Conservation (phyloP, 805 yeast genomes). For the Ogataea paradorogensis region DNA sequence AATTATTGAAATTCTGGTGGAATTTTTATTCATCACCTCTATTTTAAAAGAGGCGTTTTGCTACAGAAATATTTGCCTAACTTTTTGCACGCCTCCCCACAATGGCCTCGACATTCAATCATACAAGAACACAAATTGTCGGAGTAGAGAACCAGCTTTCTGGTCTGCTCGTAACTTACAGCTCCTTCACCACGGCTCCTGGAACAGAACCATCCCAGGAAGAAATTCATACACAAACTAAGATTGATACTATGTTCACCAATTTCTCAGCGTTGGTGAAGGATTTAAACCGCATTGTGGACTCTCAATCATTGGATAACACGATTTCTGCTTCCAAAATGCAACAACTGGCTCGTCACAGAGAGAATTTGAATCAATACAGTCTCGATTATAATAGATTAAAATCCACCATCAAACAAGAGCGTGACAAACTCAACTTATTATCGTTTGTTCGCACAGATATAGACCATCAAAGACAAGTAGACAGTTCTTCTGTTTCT, state of each 20-base stretch:
- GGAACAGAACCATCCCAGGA: conserved; percentile 46
- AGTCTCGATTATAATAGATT: conserved; percentile 60
- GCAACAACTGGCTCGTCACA: conserved; percentile 81
- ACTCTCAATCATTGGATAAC: conserved; percentile 35
- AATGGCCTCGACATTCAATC: conserved; percentile 50
- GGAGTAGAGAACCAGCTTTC: conserved; percentile 70
- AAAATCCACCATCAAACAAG: conserved; percentile 44
- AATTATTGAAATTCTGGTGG: conserved; percentile 30
- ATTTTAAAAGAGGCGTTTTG: conserved; percentile 1
- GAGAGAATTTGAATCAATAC: conserved; percentile 72
- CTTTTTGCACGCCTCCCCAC: conserved; percentile 3
- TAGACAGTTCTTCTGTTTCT: conserved; percentile 24
- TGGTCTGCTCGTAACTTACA: conserved; percentile 47
- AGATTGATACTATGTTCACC: conserved; percentile 50
- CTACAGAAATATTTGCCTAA: not conserved
- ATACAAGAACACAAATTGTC: conserved; percentile 65
- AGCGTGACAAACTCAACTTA: conserved; percentile 71
- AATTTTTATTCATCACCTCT: conserved; percentile 20
- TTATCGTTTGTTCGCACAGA: conserved; percentile 76
- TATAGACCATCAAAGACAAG: conserved; percentile 56
- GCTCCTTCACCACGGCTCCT: conserved; percentile 52
- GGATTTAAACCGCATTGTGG: conserved; percentile 51
- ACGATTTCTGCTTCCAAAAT: conserved; percentile 66
- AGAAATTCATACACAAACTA: conserved; percentile 43
- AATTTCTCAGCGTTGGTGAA: conserved; percentile 52